These are phyloP conservation scores for Dendrobium huoshanense DNA, from an alignment of 106 monocot species.

Conservation along the genomic window DNA sequence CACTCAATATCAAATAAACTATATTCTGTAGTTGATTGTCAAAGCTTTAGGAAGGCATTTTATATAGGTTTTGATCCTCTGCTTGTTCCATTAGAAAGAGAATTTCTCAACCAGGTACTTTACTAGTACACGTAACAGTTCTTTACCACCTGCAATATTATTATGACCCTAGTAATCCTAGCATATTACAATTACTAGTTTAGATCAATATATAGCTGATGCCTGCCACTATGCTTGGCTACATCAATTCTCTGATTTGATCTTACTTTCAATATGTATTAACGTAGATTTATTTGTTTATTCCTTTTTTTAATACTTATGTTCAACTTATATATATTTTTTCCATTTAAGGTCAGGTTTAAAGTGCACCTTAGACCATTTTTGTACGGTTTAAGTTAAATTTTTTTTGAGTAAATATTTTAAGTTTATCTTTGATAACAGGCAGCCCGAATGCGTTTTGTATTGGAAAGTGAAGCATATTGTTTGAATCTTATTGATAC, in stretches of 20 bases:
- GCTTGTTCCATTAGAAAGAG: too few species aligned
- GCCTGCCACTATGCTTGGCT: too few species aligned
- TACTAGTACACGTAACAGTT: background rate
- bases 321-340: background rate
- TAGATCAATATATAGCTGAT: too few species aligned
- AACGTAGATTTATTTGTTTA: background rate
- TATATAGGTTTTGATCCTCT: too few species aligned
- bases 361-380: background rate
- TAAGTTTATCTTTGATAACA: constrained; percentile 14
- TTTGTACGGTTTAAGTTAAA: background rate
- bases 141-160: background rate
- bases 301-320: background rate
- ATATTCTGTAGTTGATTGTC: too few species aligned
- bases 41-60: too few species aligned
- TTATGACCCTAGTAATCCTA: too few species aligned
- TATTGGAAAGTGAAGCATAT: constrained; percentile 64
- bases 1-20: too few species aligned
- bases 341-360: background rate
- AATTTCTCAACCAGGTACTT: background rate
- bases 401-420: background rate
- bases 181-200: too few species aligned
- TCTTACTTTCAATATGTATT: background rate
- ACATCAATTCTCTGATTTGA: background rate
- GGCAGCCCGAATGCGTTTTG: constrained; percentile 94
- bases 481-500: constrained; percentile 98